phyloP scores from a whole-genome alignment of 192 early-diverging fungal species.

The Backusella luteola region DNA sequence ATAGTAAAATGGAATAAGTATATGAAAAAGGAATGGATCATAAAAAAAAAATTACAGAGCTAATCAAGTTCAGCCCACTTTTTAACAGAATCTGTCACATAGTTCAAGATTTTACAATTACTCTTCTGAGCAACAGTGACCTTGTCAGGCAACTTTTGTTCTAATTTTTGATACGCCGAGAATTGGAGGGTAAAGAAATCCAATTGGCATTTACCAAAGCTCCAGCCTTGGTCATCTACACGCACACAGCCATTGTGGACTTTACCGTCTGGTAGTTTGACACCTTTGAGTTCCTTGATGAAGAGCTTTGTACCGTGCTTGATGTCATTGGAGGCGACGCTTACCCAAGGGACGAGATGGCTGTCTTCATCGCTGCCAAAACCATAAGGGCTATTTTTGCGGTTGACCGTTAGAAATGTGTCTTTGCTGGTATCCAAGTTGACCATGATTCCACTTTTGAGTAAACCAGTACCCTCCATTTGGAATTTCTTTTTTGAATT shows the following conservation, averaged over 20 bases:
- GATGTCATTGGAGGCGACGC: conserved; percentile 41
- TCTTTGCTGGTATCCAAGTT: conserved; percentile 18
- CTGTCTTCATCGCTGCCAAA: conserved; percentile 18
- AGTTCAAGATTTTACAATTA: conserved; percentile 15
- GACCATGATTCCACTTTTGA: conserved; percentile 30
- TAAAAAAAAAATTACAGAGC: neutral
- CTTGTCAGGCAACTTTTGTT: conserved; percentile 3
- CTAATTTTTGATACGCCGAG: conserved; percentile 6
- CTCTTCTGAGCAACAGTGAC: conserved; percentile 11
- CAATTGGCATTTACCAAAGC: conserved; percentile 32
- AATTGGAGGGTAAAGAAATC: conserved; percentile 34
- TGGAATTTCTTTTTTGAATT: conserved; percentile 28
- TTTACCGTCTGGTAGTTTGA: conserved; percentile 34
- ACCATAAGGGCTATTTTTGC: conserved; percentile 25
- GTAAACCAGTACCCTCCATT: conserved; percentile 42
- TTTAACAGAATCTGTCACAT: conserved; percentile 19
- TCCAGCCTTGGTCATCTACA: conserved; percentile 40
- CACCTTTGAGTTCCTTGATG: conserved; percentile 32
- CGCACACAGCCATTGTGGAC: conserved; percentile 44
- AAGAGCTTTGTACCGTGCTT: conserved; percentile 32
- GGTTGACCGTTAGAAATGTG: conserved; percentile 24
- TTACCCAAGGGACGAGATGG: conserved; percentile 34
- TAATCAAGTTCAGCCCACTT: conserved; percentile 17
- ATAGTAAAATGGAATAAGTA: neutral
- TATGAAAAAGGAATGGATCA: neutral